phyloP scores from a whole-genome alignment of 352 stramenopile genomes.

The Globisporangium lucens region DNA sequence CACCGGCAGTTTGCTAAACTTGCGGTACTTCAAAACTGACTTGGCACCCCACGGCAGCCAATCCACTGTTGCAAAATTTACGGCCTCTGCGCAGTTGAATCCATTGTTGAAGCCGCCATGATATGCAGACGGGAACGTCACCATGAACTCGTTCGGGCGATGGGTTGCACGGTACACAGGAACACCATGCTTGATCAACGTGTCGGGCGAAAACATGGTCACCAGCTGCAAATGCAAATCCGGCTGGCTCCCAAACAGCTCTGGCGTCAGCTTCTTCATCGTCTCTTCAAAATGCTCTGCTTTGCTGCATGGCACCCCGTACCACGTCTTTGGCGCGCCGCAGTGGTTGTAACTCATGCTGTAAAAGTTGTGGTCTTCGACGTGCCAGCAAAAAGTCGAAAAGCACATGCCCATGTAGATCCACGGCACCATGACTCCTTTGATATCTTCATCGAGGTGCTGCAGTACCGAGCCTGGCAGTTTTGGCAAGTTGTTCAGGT shows the following conservation, averaged over 20 bases:
- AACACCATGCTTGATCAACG: conserved; percentile 80
- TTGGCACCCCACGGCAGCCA: conserved; percentile 84
- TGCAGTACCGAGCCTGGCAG: conserved; percentile 92
- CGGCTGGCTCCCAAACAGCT: conserved; percentile 92
- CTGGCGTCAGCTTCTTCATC: conserved; percentile 91
- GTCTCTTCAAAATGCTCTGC: conserved; percentile 90
- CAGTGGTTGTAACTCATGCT: conserved; percentile 99
- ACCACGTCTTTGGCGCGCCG: conserved; percentile 98
- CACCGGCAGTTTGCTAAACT: conserved; percentile 79
- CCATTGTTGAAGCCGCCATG: conserved; percentile 98
- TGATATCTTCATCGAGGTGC: conserved; percentile 96
- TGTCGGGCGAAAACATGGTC: conserved; percentile 81
- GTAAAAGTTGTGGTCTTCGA: conserved; percentile 99
- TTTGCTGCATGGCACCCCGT: conserved; percentile 92
- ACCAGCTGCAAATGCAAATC: conserved; percentile 94
- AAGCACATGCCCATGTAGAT: conserved; percentile 99
- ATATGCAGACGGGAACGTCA: conserved; percentile 98
- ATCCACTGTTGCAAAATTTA: conserved; percentile 89
- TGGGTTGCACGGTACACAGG: conserved; percentile 95
- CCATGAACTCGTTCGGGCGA: conserved; percentile 96
- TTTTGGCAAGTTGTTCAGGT: conserved; percentile 98
- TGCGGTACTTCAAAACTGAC: conserved; percentile 69
- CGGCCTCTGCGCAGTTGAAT: conserved; percentile 91
- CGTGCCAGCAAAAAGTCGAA: conserved; percentile 99
- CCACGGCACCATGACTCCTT: conserved; percentile 99